These are phyloP conservation scores for Penicillium sp. DNA, from an alignment of 2,329 filamentous ascomycete species.

Conservation along the genomic window DNA sequence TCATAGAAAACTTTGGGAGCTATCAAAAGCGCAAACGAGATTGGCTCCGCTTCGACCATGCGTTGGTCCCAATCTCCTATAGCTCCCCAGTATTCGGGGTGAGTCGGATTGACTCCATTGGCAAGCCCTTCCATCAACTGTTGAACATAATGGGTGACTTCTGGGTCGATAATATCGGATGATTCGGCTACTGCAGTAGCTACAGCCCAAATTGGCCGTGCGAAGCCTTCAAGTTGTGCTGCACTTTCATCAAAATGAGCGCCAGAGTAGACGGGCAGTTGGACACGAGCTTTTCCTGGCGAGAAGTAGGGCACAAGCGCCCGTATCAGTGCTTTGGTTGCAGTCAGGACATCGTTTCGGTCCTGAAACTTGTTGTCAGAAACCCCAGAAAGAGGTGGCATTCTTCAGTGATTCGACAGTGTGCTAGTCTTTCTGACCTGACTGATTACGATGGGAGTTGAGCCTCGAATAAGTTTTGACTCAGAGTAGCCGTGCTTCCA, in stretches of 20 bases:
- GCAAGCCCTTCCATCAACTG: neutral
- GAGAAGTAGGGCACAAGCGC: slow-evolving; percentile 6
- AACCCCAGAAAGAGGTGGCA: slow-evolving; percentile 3
- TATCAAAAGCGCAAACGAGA: slow-evolving; percentile 9
- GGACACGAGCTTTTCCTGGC: slow-evolving; percentile 2
- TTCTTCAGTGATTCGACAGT: neutral
- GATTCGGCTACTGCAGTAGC: neutral
- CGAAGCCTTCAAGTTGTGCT: slow-evolving; percentile 6
- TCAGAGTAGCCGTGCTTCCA: neutral
- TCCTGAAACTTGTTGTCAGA: slow-evolving; percentile 6
- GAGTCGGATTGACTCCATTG: slow-evolving; percentile 7
- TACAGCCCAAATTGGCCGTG: slow-evolving; percentile 6
- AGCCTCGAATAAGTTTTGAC: too few species aligned
- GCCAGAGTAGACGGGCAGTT: slow-evolving; percentile 3
- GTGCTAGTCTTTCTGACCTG: neutral
- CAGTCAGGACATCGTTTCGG: neutral
- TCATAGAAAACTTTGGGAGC: slow-evolving; percentile 5
- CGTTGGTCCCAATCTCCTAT: slow-evolving; percentile 9
- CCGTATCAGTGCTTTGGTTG: neutral
- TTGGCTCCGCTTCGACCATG: slow-evolving; percentile 9
- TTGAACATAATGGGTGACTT: neutral
- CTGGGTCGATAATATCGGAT: neutral
- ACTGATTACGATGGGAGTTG: neutral
- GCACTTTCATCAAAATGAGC: slow-evolving; percentile 7
- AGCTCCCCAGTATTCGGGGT: slow-evolving; percentile 9